Evolutionary conservation across 176 grass and related monocot species (phyloP).

Genomic region (Urochloa ruziziensis): DNA sequence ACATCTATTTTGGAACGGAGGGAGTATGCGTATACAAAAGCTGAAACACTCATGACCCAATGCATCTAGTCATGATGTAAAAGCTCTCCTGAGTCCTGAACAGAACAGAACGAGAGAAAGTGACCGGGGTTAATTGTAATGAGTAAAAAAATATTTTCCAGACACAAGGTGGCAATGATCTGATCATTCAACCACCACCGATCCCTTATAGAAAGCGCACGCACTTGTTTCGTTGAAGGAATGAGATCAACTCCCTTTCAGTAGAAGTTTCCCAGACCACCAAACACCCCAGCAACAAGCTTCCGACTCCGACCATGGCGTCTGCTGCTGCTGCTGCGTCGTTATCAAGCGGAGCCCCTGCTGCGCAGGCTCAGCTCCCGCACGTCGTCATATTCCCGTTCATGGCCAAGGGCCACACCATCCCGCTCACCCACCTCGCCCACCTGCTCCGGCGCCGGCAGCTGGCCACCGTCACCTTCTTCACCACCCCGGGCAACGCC

Average conservation of each 20-base stretch:
- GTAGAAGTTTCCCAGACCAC: neutral
- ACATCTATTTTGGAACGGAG: too few relatives aligned
- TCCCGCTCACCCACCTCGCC: slow-evolving; percentile 27
- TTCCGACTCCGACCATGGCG: neutral
- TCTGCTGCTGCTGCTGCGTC: neutral
- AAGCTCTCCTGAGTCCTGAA: too few relatives aligned
- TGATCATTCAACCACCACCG: too few relatives aligned
- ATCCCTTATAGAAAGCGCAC: too few relatives aligned
- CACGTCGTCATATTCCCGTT: slow-evolving; percentile 18
- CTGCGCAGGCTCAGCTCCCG: neutral
- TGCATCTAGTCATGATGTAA: too few relatives aligned
- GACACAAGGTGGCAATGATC: too few relatives aligned
- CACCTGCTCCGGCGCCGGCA: slow-evolving; percentile 11
- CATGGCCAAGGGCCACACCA: slow-evolving; percentile 41
- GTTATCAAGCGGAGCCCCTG: neutral
- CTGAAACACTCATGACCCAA: too few relatives aligned
- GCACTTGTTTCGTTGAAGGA: neutral
- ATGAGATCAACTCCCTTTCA: neutral
- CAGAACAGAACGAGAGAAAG: too few relatives aligned
- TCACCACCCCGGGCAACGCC: slow-evolving; percentile 32
- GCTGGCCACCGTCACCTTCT: slow-evolving; percentile 33
- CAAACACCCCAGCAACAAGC: neutral
- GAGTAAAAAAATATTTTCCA: too few relatives aligned
- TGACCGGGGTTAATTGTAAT: too few relatives aligned
- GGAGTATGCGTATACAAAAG: too few relatives aligned